Base-by-base conservation (phyloP, 2,329 filamentous ascomycete genomes). In the Aspergillus versicolor region DNA sequence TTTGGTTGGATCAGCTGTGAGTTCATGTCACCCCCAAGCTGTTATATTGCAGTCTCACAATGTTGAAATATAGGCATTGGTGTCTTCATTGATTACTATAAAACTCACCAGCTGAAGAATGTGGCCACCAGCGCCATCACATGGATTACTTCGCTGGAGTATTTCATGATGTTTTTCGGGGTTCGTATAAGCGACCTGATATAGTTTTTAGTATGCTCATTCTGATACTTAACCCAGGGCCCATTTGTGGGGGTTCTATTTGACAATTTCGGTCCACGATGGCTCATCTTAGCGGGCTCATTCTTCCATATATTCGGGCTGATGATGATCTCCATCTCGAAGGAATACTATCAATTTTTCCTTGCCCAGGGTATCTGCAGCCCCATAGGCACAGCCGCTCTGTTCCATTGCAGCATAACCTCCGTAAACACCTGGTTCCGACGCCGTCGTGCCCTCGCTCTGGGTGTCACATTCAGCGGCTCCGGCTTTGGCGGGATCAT, bases 231-330 rank as follows among this genome's bases (percentile, higher is more conserved):
- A 37, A 51, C 6, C 3, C 8, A 60, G 58, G 58, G 58, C 19
- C 58, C 58, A 4, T 50, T 60, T 34, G 52, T 60, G 19, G 58
- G 58, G 3, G 52, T 58, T 2, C n/a, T 60, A 5, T 60, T 81
- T 63, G 88, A 90, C 65, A 82, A 78, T 56, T 82, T 84, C 60
- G 87, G 87, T 0, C 85, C 86, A 0, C 78, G 79, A 27, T 79
- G 75, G 57, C 54, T 89, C 0, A 69, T 83, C 3, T 41, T 81
- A 0, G 65, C 74, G 41, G 82, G 82, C 15, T 77, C 77, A 3
- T 75, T 84, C 57, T 66, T 84, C 56, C 81, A 84, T 56, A 78
- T 84, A 49, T 81, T 84, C 56, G 81, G 81, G 4, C 68, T 84
- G 34, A 84, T 84, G 81, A 84, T 84, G 82, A 75, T 79, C 5